These are phyloP conservation scores for Porcisia hertigi DNA, from an alignment of 208 protist genomes.

Conservation along the genomic window DNA sequence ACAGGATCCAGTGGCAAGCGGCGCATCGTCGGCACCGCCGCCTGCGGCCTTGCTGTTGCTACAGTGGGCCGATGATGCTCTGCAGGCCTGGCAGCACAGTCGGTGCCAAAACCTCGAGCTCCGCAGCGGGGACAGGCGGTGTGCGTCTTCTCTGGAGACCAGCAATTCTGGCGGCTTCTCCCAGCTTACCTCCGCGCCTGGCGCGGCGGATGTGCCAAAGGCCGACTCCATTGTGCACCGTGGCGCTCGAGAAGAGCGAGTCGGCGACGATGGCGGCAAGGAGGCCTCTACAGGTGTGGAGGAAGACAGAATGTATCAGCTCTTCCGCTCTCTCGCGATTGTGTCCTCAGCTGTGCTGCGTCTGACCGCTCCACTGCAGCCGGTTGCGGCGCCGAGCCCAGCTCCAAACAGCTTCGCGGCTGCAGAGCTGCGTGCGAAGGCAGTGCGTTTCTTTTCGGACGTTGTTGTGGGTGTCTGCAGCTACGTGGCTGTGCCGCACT, in stretches of 20 bases:
- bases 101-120: background rate
- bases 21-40: background rate
- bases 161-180: background rate
- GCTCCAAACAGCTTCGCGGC: background rate
- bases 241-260: background rate
- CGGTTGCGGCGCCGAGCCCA: background rate
- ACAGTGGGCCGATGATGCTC: slow-evolving; percentile 1
- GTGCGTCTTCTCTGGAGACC: background rate
- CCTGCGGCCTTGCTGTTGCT: slow-evolving; percentile 4
- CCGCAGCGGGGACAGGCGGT: background rate
- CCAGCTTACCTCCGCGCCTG: background rate
- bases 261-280: background rate
- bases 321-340: slow-evolving; percentile 20
- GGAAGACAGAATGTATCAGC: slow-evolving; percentile 26
- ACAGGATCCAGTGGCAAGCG: background rate
- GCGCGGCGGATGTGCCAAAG: background rate
- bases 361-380: slow-evolving; percentile 2
- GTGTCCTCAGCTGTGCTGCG: slow-evolving; percentile 17
- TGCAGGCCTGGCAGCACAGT: background rate
- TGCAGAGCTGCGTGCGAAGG: slow-evolving; percentile 8
- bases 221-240: background rate
- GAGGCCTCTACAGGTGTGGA: slow-evolving; percentile 1
- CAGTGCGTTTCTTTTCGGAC: slow-evolving; percentile 12
- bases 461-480: slow-evolving; percentile 21
- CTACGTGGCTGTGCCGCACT: slow-evolving; percentile 20